Evolutionary conservation across 495 filamentous ascomycete species (phyloP).

Genomic region (Neurospora cerealis): DNA sequence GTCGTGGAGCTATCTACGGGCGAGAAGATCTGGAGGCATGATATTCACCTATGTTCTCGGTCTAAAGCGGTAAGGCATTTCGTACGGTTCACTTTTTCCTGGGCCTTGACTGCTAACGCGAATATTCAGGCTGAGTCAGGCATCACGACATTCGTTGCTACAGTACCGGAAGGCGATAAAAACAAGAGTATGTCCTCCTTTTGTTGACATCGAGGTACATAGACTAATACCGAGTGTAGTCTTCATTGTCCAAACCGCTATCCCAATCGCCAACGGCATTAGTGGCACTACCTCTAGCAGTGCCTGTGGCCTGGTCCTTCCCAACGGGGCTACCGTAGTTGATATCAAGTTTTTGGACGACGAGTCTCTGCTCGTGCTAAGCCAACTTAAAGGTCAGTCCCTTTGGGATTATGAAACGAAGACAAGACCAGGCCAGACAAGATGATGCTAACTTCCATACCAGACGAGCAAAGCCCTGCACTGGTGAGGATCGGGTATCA

Average conservation of each 20-base stretch:
- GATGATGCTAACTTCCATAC: neutral
- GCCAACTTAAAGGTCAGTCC: slow-evolving; percentile 25
- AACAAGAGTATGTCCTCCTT: slow-evolving; percentile 13
- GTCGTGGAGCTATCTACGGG: slow-evolving; percentile 27
- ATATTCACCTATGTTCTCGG: slow-evolving; percentile 23
- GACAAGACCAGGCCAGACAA: neutral
- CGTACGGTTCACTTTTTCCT: neutral
- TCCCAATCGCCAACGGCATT: slow-evolving; percentile 33
- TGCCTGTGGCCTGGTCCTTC: slow-evolving; percentile 28
- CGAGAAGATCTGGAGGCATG: slow-evolving; percentile 27
- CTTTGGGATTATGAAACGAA: too few relatives aligned
- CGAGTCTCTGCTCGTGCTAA: slow-evolving; percentile 33
- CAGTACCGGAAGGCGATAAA: slow-evolving; percentile 17
- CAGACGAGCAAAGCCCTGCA: slow-evolving; percentile 13
- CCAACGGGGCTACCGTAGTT: slow-evolving; percentile 26
- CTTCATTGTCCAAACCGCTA: slow-evolving; percentile 31
- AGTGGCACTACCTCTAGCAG: slow-evolving; percentile 21
- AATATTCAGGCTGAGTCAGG: slow-evolving; percentile 18
- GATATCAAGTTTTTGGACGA: slow-evolving; percentile 43
- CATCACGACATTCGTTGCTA: slow-evolving; percentile 27
- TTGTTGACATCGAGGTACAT: neutral
- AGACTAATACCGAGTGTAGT: slow-evolving; percentile 31
- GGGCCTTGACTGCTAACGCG: slow-evolving; percentile 6
- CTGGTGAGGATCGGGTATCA: slow-evolving; percentile 9
- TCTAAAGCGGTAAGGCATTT: slow-evolving; percentile 17